Conservation (phyloP, 805 yeast species). For the Saccharomyces kudriavzevii region DNA sequence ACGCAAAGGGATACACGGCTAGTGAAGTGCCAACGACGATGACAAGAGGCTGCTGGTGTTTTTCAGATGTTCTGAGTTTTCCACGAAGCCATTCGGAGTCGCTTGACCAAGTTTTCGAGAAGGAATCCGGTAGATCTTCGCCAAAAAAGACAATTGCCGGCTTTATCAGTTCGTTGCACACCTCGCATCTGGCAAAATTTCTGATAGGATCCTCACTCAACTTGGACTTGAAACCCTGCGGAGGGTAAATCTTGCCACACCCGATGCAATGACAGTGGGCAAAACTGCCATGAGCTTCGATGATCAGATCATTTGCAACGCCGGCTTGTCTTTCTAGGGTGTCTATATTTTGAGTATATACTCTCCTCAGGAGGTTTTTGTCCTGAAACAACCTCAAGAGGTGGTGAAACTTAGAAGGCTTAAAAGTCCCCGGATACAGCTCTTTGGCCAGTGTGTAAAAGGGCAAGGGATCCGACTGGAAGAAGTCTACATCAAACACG, state of each 20-base stretch:
- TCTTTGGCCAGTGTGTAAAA: constrained; percentile 80
- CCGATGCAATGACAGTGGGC: constrained; percentile 76
- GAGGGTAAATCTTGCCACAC: constrained; percentile 50
- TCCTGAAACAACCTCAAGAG: constrained; percentile 62
- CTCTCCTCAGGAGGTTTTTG: constrained; percentile 51
- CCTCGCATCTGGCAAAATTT: constrained; percentile 40
- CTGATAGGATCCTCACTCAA: constrained; percentile 25
- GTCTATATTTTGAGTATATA: constrained; percentile 90
- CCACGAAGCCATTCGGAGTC: constrained; percentile 29
- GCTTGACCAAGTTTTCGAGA: constrained; percentile 61
- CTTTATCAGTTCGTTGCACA: constrained; percentile 71
- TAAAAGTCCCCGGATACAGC: constrained; percentile 77
- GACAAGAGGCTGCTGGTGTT: constrained; percentile 52
- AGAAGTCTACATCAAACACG: constrained; percentile 83
- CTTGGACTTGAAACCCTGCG: constrained; percentile 36
- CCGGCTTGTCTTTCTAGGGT: constrained; percentile 86
- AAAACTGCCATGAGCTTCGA: constrained; percentile 95
- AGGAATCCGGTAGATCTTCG: constrained; percentile 65
- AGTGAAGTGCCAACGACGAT: constrained; percentile 90
- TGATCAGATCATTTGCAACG: constrained; percentile 49
- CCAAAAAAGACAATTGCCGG: constrained; percentile 96
- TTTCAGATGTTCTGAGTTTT: constrained; percentile 6
- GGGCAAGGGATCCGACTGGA: constrained; percentile 67
- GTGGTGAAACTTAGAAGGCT: constrained; percentile 76
- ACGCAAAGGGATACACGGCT: constrained; percentile 85